A percentile compares a stretch with the other conserved stretches of the same genome.
Evolutionary conservation across 148 eudicot genomes (phyloP).

Genomic region (Camellia granthamiana): DNA sequence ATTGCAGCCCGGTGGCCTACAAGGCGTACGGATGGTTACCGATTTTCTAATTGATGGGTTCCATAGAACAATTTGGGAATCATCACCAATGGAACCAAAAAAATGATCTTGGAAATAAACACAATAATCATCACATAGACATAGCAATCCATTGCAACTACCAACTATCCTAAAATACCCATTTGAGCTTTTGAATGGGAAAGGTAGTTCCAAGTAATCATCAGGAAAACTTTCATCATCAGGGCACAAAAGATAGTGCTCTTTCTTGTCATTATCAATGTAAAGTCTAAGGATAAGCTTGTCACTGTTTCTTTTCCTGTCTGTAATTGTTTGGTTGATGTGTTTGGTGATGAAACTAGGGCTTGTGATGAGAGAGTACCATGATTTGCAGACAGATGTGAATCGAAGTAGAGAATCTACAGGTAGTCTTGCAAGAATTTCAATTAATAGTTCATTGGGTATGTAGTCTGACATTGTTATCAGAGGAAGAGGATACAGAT

Average conservation of each 20-base stretch:
- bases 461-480: not conserved
- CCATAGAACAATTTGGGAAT: no score
- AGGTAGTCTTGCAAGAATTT: not conserved
- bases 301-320: not conserved
- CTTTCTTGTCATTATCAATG: no score
- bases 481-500: not conserved
- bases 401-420: not conserved
- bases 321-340: not conserved
- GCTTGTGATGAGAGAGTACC: slow-evolving; percentile 1
- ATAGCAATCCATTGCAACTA: not conserved
- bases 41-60: no score
- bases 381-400: not conserved
- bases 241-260: no score
- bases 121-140: not conserved
- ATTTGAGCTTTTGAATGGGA: not conserved
- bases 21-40: no score
- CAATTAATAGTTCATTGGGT: not conserved
- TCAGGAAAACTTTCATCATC: no score
- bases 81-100: no score
- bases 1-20: no score
- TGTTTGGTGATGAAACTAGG: not conserved
- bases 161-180: not conserved
- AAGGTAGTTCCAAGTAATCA: no score
- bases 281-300: no score
- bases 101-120: no score